Percentiles rank a stretch among this genome's conserved stretches.
These are phyloP conservation scores for Porogramme epimiltina DNA, from an alignment of 1,284 basidiomycete genomes.

Conservation along the genomic window DNA sequence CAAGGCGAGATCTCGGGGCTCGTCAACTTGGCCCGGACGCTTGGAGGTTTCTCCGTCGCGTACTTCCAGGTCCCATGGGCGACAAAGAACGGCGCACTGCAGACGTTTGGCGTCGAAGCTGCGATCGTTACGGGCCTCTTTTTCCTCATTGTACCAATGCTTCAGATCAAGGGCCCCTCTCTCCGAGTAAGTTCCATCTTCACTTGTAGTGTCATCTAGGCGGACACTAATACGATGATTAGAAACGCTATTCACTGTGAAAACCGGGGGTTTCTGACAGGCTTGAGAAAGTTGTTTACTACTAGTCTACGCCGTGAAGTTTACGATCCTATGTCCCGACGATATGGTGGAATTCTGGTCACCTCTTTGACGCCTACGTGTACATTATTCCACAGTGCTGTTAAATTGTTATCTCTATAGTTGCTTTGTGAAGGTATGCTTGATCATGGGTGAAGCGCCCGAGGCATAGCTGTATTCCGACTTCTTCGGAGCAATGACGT, in stretches of 20 bases:
- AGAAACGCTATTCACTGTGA: constrained; percentile 16
- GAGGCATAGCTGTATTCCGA: too few relatives aligned
- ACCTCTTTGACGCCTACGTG: too few relatives aligned
- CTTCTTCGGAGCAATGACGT: too few relatives aligned
- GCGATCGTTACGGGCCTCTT: constrained; percentile 57
- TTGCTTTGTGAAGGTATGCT: too few relatives aligned
- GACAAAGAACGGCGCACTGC: constrained; percentile 51
- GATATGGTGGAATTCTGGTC: too few relatives aligned
- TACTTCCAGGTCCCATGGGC: constrained; percentile 69
- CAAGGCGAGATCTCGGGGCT: constrained; percentile 61
- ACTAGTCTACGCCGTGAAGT: too few relatives aligned
- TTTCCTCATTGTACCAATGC: constrained; percentile 49
- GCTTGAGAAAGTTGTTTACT: too few relatives aligned
- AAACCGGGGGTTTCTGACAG: too few relatives aligned
- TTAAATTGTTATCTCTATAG: too few relatives aligned
- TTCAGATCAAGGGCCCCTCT: constrained; percentile 49
- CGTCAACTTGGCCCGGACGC: constrained; percentile 57
- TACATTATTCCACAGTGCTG: too few relatives aligned
- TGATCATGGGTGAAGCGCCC: too few relatives aligned
- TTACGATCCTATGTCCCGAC: neutral
- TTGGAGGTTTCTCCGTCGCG: constrained; percentile 65
- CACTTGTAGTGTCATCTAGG: too few relatives aligned
- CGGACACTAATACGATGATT: neutral
- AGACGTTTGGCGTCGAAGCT: constrained; percentile 61
- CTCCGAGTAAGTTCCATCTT: constrained; percentile 42